phyloP scores from a whole-genome alignment of 371 early-diverging fungal species.

The Umbelopsis sp. region DNA sequence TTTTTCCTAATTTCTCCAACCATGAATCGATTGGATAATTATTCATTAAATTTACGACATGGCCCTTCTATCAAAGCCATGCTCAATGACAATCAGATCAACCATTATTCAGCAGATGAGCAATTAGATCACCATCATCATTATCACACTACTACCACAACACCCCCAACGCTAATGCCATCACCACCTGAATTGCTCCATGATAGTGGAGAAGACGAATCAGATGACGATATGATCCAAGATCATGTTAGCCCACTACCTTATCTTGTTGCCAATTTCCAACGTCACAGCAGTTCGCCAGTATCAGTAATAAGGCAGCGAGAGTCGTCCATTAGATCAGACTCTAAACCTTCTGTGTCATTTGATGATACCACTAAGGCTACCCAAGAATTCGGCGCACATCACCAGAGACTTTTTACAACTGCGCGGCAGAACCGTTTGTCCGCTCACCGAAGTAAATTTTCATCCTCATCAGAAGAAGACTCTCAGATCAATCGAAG shows the following conservation, averaged over 20 bases:
- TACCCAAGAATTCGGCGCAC: not conserved
- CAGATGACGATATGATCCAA: conserved; percentile 26
- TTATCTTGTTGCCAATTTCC: conserved; percentile 3
- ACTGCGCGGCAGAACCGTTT: conserved; percentile 11
- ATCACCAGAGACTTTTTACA: not conserved
- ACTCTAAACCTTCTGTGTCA: conserved; percentile 15
- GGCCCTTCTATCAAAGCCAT: not conserved
- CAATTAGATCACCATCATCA: not conserved
- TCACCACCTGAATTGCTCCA: conserved; percentile 44
- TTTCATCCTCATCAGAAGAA: not conserved
- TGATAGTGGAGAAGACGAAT: conserved; percentile 40
- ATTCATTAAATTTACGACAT: conserved; percentile 4
- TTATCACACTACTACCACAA: not conserved
- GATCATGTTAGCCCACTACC: conserved; percentile 20
- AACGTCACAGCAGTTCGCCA: not conserved
- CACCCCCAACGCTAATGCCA: conserved; percentile 20
- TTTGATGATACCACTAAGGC: conserved; percentile 16
- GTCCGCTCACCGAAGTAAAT: conserved; percentile 21
- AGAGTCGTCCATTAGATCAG: conserved; percentile 24
- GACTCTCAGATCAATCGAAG: conserved; percentile 20
- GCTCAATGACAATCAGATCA: not conserved
- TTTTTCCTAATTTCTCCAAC: not conserved
- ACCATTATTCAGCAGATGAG: not conserved
- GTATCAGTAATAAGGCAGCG: conserved; percentile 25
- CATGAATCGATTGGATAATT: not conserved